A percentile compares a stretch with the other conserved stretches of the same genome.
Conservation (phyloP, 352 stramenopile genomes). For the Pythium pyrilobum region DNA sequence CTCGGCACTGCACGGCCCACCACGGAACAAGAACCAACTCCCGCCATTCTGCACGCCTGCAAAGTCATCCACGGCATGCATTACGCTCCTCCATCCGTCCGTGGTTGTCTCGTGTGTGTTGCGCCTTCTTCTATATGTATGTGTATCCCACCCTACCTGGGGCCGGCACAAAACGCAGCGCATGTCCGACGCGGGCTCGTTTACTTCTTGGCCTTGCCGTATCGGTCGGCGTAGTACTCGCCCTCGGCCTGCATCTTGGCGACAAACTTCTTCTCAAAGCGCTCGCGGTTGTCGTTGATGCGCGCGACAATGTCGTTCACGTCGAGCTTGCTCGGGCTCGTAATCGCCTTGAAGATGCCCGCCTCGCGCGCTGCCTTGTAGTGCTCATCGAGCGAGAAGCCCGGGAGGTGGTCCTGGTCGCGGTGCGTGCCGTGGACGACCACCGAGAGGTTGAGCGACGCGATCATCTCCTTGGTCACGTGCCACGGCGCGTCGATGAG, state of each 20-base stretch:
- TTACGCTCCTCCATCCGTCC: too few species aligned
- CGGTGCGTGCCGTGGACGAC: constrained; percentile 88
- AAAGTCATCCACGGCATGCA: too few species aligned
- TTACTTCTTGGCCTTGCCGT: constrained; percentile 57
- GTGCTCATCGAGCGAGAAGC: constrained; percentile 68
- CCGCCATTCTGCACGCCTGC: too few species aligned
- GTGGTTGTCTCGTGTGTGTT: too few species aligned
- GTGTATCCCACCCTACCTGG: background rate
- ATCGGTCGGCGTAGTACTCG: constrained; percentile 91
- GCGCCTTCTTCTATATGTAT: constrained; percentile 1
- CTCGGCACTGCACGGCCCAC: too few species aligned
- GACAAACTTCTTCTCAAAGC: constrained; percentile 91
- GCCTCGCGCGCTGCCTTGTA: constrained; percentile 75
- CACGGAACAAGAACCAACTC: too few species aligned
- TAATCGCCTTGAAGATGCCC: constrained; percentile 79
- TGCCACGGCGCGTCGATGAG: constrained; percentile 96
- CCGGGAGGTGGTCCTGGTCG: constrained; percentile 52
- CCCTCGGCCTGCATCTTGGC: constrained; percentile 93
- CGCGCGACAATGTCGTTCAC: constrained; percentile 86
- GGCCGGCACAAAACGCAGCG: too few species aligned
- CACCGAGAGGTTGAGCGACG: constrained; percentile 78
- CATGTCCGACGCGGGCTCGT: background rate
- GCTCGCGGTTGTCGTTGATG: constrained; percentile 87
- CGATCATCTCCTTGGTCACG: constrained; percentile 96
- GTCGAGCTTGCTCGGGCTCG: constrained; percentile 68